Percentiles rank a stretch among this genome's conserved stretches.
phyloP scores from a whole-genome alignment of 2,329 filamentous ascomycete species.

The Fusarium goolgardi region DNA sequence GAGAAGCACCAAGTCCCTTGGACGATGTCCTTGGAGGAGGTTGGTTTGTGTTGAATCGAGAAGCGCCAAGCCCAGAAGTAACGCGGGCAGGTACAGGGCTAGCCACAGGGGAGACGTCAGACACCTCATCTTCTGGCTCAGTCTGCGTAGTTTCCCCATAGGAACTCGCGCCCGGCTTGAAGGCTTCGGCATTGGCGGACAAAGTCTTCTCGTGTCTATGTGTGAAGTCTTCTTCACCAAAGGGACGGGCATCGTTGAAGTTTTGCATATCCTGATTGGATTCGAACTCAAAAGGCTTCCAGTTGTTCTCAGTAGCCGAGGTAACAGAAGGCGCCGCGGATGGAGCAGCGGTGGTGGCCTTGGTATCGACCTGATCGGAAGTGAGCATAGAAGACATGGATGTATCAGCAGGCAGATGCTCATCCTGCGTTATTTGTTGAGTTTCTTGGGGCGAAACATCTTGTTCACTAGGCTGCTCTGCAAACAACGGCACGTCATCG shows the following conservation, averaged over 20 bases:
- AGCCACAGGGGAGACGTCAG: constrained; percentile 39
- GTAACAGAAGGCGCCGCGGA: constrained; percentile 65
- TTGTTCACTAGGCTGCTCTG: constrained; percentile 60
- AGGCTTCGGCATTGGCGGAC: constrained; percentile 78
- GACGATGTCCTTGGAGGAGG: constrained; percentile 50
- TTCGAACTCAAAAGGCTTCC: constrained; percentile 71
- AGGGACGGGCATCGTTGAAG: constrained; percentile 65
- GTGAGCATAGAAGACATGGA: constrained; percentile 65
- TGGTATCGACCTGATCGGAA: constrained; percentile 66
- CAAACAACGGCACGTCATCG: constrained; percentile 81
- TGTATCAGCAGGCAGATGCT: constrained; percentile 60
- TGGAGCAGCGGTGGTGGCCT: constrained; percentile 63
- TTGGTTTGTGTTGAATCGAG: constrained; percentile 40
- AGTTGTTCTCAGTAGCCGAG: constrained; percentile 60
- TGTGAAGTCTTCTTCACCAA: constrained; percentile 58
- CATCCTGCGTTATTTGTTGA: constrained; percentile 46
- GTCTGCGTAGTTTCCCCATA: constrained; percentile 42
- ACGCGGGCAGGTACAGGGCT: constrained; percentile 39
- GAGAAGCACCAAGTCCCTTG: constrained; percentile 58
- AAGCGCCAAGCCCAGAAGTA: constrained; percentile 36
- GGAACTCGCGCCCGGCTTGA: constrained; percentile 62
- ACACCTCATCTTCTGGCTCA: constrained; percentile 37
- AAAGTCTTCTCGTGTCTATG: constrained; percentile 62
- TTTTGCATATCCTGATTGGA: constrained; percentile 59
- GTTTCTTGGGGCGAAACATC: constrained; percentile 27